These are phyloP conservation scores for Ophiocordyceps camponoti-rufipedis DNA, from an alignment of 2,329 filamentous ascomycete species.

Conservation along the genomic window DNA sequence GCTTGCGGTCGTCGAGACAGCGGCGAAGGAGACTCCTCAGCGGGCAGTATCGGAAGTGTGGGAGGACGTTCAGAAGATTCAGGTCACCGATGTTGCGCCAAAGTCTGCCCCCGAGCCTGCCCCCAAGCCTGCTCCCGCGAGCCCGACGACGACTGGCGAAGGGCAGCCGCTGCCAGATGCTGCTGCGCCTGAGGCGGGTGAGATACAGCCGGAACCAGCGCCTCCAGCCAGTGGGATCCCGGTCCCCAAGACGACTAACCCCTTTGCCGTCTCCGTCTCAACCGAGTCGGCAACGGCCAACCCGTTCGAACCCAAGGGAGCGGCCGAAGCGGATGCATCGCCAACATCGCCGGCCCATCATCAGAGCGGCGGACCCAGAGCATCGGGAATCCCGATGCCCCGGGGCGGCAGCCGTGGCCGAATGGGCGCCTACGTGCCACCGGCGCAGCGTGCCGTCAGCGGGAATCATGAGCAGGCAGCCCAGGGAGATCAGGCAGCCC, in stretches of 20 bases:
- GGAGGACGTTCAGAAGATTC: slow-evolving; percentile 64
- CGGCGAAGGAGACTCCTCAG: slow-evolving; percentile 70
- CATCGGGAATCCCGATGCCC: slow-evolving; percentile 22
- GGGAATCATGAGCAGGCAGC: slow-evolving; percentile 18
- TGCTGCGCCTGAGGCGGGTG: slow-evolving; percentile 5
- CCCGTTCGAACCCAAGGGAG: slow-evolving; percentile 3
- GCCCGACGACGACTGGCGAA: background rate
- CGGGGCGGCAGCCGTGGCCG: slow-evolving; percentile 21
- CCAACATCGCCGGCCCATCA: slow-evolving; percentile 6
- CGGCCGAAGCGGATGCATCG: slow-evolving; percentile 6
- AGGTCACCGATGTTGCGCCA: slow-evolving; percentile 19
- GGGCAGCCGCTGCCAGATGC: background rate
- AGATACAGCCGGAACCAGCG: slow-evolving; percentile 1
- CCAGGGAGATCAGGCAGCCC: no score
- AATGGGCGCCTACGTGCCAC: slow-evolving; percentile 18
- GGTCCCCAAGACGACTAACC: slow-evolving; percentile 10
- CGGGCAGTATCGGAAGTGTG: slow-evolving; percentile 75
- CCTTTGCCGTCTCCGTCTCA: slow-evolving; percentile 13
- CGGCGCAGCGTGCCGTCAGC: slow-evolving; percentile 16
- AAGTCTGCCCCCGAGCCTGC: slow-evolving; percentile 4
- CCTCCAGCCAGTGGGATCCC: slow-evolving; percentile 8
- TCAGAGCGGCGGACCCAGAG: slow-evolving; percentile 7
- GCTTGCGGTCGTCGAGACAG: slow-evolving; percentile 60
- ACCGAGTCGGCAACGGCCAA: slow-evolving; percentile 7
- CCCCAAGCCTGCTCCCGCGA: slow-evolving; percentile 2